Conservation (phyloP, 108 stramenopile genomes). For the Cyclotella baltica region DNA sequence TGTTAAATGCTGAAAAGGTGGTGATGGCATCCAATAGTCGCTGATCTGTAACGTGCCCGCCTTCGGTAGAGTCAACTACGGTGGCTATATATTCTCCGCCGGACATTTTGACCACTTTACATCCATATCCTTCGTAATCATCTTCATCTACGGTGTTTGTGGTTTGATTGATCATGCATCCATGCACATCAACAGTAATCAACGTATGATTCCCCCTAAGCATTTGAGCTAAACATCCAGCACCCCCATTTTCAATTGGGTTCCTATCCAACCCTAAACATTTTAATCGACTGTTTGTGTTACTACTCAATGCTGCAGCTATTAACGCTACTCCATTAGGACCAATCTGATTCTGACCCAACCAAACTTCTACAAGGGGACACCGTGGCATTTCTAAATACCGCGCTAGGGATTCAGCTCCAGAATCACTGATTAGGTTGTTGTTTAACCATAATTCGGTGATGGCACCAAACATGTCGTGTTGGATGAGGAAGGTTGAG, state of each 20-base stretch:
- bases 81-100: slow-evolving; percentile 48
- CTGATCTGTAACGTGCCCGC: slow-evolving; percentile 40
- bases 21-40: slow-evolving; percentile 40
- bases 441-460: slow-evolving; percentile 50
- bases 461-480: slow-evolving; percentile 43
- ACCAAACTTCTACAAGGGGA: slow-evolving; percentile 47
- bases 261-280: slow-evolving; percentile 49
- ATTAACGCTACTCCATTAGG: slow-evolving; percentile 36
- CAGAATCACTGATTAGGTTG: slow-evolving; percentile 49
- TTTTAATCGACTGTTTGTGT: slow-evolving; percentile 33
- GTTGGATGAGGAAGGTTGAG: slow-evolving; percentile 26
- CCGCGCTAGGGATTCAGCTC: slow-evolving; percentile 33
- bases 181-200: slow-evolving; percentile 48
- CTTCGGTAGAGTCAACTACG: slow-evolving; percentile 16
- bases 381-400: slow-evolving; percentile 41
- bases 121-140: slow-evolving; percentile 39
- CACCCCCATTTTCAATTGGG: slow-evolving; percentile 50
- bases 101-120: slow-evolving; percentile 29
- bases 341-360: slow-evolving; percentile 48
- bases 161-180: slow-evolving; percentile 34
- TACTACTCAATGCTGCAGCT: slow-evolving; percentile 34
- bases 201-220: slow-evolving; percentile 44
- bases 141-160: neutral
- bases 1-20: slow-evolving; percentile 51
- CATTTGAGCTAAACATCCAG: slow-evolving; percentile 48